Base-by-base conservation (phyloP, 2,329 filamentous ascomycete species). In the Parastagonospora avenae region DNA sequence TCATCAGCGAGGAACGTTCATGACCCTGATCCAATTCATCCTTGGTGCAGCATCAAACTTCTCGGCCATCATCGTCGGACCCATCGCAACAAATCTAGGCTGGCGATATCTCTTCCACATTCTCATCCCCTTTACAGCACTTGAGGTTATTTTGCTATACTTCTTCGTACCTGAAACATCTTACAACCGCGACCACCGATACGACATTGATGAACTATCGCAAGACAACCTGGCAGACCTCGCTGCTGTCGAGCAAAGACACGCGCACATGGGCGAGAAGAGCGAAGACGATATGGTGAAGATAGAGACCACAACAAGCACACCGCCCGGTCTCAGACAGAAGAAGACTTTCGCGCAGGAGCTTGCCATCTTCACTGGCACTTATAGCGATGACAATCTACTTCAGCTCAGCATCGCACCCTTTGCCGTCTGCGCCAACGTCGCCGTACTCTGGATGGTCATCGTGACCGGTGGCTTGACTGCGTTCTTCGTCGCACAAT, bases 151-250 rank as follows among this genome's bases (percentile, higher is more conserved):
- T 11, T 63, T 78, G 2, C 74, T 80, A 14, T 64, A 79, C 46
- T 70, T 82, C 39, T 77, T 82, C 48, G 79, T 81, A 3, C 80
- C 79, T 0, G 80, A 82, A 59, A 82, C 80, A 12, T 75, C 76
- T 1, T 83, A 80, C 64, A 71, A 69, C 47, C 70, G 79, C 48
- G 71, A 74, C 41, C 68, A 66, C 33, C 58, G 64, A 2, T 70
- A 68, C 42, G 60, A 71, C 29, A 71, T 71, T 42, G 67, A 71
- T 37, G 67, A 70, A 19, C 37, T 62, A 9, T 60, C 59, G 19
- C 63, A 62, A 41, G 66, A 70, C 35, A 63, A 68, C 24, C 53
- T 71, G 5, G 46, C 54, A 12, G 64, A 65, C 11, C 61, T 71
- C 28, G 64, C 66, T 9, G 63, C 57, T 0, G 41, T 55, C 14